Evolutionary conservation across 1,284 basidiomycete genomes (phyloP).

Genomic region (Boletus nobilissimus): DNA sequence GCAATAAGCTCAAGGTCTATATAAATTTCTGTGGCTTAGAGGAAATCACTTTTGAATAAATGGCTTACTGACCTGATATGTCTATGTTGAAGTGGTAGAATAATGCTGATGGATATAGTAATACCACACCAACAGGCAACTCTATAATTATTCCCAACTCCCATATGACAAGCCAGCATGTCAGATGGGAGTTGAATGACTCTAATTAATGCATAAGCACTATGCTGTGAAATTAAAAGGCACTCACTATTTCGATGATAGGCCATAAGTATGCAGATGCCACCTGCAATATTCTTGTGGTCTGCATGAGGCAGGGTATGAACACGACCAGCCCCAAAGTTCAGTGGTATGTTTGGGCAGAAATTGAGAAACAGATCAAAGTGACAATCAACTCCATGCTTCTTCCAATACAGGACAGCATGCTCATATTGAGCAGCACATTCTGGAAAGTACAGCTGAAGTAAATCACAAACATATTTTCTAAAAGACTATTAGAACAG

Average conservation of each 20-base stretch:
- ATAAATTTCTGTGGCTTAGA: too few species aligned
- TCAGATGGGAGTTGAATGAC: neutral
- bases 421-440: too few species aligned
- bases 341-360: neutral
- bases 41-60: too few species aligned
- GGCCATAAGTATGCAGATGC: neutral
- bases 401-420: too few species aligned
- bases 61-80: neutral
- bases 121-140: neutral
- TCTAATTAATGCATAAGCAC: neutral
- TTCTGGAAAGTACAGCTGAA: too few species aligned
- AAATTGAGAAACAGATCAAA: neutral
- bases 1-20: neutral
- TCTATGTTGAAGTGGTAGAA: neutral
- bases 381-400: too few species aligned
- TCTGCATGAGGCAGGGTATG: conserved; percentile 1
- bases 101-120: neutral
- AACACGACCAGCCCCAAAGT: neutral
- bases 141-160: neutral
- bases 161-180: neutral
- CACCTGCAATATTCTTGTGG: neutral
- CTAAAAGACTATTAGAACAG: too few species aligned
- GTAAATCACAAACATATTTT: too few species aligned
- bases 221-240: too few species aligned
- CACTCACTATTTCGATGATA: neutral